phyloP scores from a whole-genome alignment of 2,329 filamentous ascomycete genomes.

The Harringtonia aguacate region DNA sequence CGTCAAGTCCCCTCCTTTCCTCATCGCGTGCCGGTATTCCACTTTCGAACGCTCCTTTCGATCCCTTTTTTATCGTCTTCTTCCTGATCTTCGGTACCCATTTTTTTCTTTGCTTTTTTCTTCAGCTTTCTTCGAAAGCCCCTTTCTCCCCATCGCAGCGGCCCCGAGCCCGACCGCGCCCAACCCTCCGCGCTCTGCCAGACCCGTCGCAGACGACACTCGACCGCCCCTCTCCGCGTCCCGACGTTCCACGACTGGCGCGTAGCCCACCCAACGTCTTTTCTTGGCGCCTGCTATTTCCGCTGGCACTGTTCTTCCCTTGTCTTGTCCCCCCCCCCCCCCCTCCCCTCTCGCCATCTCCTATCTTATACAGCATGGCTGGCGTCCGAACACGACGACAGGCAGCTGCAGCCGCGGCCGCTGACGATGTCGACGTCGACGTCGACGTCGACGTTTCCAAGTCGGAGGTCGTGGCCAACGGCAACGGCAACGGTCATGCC shows the following conservation, averaged over 20 bases:
- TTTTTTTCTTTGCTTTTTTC: neutral
- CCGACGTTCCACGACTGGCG: too few species aligned
- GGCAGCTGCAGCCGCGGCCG: constrained; percentile 14
- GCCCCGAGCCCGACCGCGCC: too few species aligned
- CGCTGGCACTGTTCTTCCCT: too few species aligned
- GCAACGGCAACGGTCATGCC: constrained; percentile 38
- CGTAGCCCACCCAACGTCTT: too few species aligned
- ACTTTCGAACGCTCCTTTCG: too few species aligned
- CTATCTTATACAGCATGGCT: constrained; percentile 12
- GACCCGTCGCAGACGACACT: too few species aligned
- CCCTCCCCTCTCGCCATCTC: neutral
- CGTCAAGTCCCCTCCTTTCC: neutral
- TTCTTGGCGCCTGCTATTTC: too few species aligned
- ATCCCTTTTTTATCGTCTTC: neutral
- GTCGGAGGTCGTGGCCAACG: constrained; percentile 8
- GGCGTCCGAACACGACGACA: constrained; percentile 18
- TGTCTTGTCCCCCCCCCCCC: neutral
- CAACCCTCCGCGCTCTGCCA: too few species aligned
- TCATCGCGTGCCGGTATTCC: neutral
- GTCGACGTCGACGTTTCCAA: too few species aligned
- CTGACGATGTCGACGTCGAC: constrained; percentile 1
- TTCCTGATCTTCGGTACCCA: neutral
- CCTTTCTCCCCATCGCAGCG: neutral
- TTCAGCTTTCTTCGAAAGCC: neutral
- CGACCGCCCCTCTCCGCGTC: too few species aligned